phyloP scores from a whole-genome alignment of 78 protist species.

The Cavenderia fasciculata region DNA sequence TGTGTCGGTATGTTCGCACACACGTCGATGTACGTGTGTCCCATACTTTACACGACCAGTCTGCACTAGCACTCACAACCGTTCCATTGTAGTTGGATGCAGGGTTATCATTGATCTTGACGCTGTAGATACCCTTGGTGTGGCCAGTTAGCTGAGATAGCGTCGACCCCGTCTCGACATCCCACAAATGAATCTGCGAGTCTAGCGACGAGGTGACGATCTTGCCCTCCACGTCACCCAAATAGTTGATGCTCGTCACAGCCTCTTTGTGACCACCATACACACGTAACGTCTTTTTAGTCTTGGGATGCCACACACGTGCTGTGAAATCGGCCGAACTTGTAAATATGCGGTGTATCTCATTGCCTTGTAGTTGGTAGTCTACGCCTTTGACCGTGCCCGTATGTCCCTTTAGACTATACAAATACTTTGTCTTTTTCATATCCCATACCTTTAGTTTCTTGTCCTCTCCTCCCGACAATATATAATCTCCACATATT shows the following conservation, averaged over 20 bases:
- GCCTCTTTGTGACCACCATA: conserved; percentile 33
- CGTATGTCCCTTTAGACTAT: conserved; percentile 28
- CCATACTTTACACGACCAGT: conserved; percentile 32
- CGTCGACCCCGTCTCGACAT: conserved; percentile 21
- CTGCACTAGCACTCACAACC: conserved; percentile 15
- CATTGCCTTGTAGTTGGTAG: neutral
- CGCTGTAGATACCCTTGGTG: conserved; percentile 26
- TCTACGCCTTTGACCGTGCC: conserved; percentile 17
- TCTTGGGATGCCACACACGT: conserved; percentile 8
- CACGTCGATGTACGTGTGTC: conserved; percentile 36
- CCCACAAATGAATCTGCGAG: conserved; percentile 30
- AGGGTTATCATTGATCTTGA: neutral
- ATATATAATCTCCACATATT: neutral
- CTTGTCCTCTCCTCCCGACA: conserved; percentile 52
- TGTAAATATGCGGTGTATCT: conserved; percentile 23
- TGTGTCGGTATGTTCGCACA: conserved; percentile 29
- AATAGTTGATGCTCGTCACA: conserved; percentile 28
- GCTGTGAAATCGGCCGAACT: conserved; percentile 15
- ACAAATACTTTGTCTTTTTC: conserved; percentile 3
- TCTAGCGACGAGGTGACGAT: conserved; percentile 19
- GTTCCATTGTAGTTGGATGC: neutral
- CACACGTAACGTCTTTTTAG: conserved; percentile 7
- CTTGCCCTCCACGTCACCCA: conserved; percentile 48
- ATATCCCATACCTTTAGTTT: conserved; percentile 60
- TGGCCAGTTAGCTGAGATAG: conserved; percentile 14